phyloP scores from a whole-genome alignment of 192 early-diverging fungal species.

The Backusella westeae region DNA sequence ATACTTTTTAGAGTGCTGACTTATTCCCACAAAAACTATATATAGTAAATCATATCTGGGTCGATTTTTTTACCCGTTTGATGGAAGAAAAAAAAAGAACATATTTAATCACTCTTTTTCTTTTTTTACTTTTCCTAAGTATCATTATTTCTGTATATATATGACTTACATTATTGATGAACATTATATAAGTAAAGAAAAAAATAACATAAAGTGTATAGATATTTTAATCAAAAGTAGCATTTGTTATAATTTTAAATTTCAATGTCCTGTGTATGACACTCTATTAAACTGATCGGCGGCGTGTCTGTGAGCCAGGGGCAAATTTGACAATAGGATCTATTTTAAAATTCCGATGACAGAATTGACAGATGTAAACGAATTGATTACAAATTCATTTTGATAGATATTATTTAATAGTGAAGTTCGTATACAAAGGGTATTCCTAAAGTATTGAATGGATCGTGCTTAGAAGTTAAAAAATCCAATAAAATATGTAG shows the following conservation, averaged over 20 bases:
- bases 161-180: neutral
- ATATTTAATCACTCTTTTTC: too few relatives aligned
- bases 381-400: neutral
- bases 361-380: neutral
- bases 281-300: neutral
- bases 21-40: neutral
- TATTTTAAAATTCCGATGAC: neutral
- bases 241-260: neutral
- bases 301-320: constrained; percentile 2
- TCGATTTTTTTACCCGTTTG: neutral
- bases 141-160: neutral
- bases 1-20: neutral
- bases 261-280: neutral
- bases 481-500: neutral
- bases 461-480: neutral
- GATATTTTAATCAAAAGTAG: neutral
- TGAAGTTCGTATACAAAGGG: neutral
- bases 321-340: neutral
- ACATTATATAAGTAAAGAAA: neutral
- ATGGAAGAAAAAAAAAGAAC: neutral
- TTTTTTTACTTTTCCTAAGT: neutral
- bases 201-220: neutral
- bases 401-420: neutral
- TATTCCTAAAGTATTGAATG: neutral
- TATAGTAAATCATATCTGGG: neutral